These are phyloP conservation scores for Wallacemonas sp. DNA, from an alignment of 208 protist genomes.

Conservation along the genomic window DNA sequence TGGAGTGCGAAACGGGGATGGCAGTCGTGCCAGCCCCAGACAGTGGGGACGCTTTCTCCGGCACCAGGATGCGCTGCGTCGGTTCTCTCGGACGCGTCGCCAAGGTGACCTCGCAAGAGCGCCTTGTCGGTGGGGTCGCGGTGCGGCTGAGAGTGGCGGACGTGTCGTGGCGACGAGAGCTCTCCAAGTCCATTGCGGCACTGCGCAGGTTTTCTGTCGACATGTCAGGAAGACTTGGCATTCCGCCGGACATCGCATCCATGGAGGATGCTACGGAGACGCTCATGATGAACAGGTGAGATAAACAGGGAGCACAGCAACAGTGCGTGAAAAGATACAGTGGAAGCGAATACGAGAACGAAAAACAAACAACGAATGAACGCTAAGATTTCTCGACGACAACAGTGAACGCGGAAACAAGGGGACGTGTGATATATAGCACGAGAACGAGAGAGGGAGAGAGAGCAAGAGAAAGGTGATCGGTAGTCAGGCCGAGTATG, in stretches of 20 bases:
- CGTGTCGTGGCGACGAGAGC: background rate
- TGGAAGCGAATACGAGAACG: background rate
- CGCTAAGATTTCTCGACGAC: too few relatives aligned
- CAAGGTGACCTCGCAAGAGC: too few relatives aligned
- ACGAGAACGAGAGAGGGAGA: too few relatives aligned
- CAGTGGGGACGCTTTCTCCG: too few relatives aligned
- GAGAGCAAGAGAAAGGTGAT: too few relatives aligned
- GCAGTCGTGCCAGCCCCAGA: constrained; percentile 10
- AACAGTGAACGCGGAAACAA: too few relatives aligned
- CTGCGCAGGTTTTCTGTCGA: background rate
- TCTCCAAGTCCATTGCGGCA: background rate
- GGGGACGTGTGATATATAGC: too few relatives aligned
- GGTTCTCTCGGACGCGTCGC: too few relatives aligned
- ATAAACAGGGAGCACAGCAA: background rate
- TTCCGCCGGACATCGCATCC: background rate
- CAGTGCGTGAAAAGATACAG: background rate
- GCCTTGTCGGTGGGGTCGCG: too few relatives aligned
- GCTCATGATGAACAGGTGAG: background rate
- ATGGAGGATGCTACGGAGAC: background rate
- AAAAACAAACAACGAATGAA: background rate
- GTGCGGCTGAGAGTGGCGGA: background rate
- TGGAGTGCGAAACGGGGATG: constrained; percentile 6
- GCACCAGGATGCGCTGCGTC: background rate
- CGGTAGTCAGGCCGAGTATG: too few relatives aligned
- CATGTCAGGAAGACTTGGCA: background rate